These are phyloP conservation scores for Gillenia trifoliata DNA, from an alignment of 306 rosid genomes.

Conservation along the genomic window DNA sequence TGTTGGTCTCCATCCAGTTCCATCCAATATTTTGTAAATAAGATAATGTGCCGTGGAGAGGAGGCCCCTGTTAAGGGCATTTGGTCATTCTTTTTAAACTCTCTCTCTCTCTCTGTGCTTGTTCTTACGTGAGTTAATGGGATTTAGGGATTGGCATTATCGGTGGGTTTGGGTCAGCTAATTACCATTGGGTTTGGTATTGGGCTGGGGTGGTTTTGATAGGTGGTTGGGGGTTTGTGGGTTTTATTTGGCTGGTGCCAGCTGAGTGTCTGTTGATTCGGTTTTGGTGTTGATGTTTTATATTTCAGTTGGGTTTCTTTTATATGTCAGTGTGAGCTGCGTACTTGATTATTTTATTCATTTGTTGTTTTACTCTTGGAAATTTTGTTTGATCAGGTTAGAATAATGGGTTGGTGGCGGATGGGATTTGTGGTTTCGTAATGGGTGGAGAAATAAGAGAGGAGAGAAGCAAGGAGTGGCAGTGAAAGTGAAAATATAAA, in stretches of 20 bases:
- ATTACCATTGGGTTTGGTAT: background rate
- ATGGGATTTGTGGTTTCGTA: background rate
- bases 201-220: background rate
- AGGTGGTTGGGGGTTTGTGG: background rate
- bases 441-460: background rate
- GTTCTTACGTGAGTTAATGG: background rate
- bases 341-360: background rate
- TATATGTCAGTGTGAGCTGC: background rate
- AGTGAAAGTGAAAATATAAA: background rate
- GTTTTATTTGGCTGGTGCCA: background rate
- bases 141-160: background rate
- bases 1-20: background rate
- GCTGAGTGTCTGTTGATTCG: background rate
- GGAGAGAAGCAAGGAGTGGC: background rate
- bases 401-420: background rate
- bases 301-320: background rate
- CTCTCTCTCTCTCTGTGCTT: background rate
- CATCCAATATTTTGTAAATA: background rate
- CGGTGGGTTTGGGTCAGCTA: background rate
- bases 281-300: background rate
- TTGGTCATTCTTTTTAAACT: background rate
- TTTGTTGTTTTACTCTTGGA: background rate
- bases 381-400: background rate
- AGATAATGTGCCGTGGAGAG: background rate
- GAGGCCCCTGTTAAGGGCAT: background rate